Base-by-base conservation (phyloP, 495 filamentous ascomycete genomes). In the Darksidea phi region DNA sequence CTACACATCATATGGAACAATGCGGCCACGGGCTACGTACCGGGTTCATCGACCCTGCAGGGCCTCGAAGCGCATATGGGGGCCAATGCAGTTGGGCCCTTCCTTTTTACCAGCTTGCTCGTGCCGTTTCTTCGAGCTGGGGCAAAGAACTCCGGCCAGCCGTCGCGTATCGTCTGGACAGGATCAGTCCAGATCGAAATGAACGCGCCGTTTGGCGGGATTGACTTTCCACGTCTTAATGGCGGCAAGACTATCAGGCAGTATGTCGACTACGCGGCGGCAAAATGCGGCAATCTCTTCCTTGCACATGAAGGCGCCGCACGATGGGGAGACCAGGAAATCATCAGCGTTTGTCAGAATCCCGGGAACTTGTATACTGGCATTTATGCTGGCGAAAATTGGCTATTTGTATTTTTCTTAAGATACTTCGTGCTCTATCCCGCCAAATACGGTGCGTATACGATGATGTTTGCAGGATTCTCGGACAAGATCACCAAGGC, bases 61-160 rank as follows among this genome's bases (percentile, higher is more conserved):
- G 42, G 43, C 24, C 54, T 58, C 18, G 54, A 58, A 48, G 54
- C 42, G 24, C 54, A 58, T 36, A 58, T 58, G 23, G 54, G 42
- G 13, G 43, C 54, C 12, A 58, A 58, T 24, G 18, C 21, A 17
- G 54, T 58, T 8, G 54, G 21, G 18, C 54, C 54, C 6, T 36
- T 58, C 21, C 54, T 58, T 18, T 49, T 58, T 15, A 58, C 54
- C 1, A 48, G 3, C 10, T 23, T 58, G 6, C 54, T 58, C n/a
- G 1, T 58, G 2, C 54, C 54, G 6, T 36, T 36, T 36, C 41
- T 58, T 1, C 41, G 25, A 32, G 54, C 42, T 48, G 54, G 21
- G 1, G 54, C 25, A 32, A 48, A 48, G 23, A 48, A n/a, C 20
- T 48, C 54, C 24, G 23, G 3, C 42, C 23, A 48, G 41, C 18